Evolutionary conservation across 306 rosid genomes (phyloP).

Genomic region (Vicia sativa): DNA sequence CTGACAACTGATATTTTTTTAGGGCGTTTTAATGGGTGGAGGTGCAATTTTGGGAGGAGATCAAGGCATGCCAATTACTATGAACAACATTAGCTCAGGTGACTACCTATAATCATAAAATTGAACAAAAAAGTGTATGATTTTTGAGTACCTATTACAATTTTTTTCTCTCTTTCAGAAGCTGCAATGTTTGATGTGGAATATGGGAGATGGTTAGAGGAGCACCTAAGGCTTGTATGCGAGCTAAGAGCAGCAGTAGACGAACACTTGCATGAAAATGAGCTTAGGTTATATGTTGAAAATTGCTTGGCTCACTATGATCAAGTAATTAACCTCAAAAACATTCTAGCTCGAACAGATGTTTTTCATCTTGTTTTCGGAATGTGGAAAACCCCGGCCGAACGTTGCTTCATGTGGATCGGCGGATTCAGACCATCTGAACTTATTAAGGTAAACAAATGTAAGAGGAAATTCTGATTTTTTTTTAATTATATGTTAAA

Average conservation of each 20-base stretch:
- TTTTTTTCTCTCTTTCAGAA: constrained; percentile 39
- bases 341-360: constrained; percentile 73
- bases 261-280: constrained; percentile 80
- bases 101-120: neutral
- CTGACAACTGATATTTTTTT: constrained; percentile 21
- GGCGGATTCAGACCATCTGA: constrained; percentile 93
- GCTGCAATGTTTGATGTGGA: constrained; percentile 87
- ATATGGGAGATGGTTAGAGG: constrained; percentile 84
- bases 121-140: neutral
- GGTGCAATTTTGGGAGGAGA: constrained; percentile 70
- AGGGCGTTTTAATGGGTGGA: constrained; percentile 68
- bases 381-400: constrained; percentile 93
- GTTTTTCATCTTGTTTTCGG: constrained; percentile 85
- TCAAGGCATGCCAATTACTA: constrained; percentile 65
- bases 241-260: constrained; percentile 89
- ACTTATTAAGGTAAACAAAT: constrained; percentile 73
- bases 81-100: constrained; percentile 76
- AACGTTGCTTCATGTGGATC: constrained; percentile 95
- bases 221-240: constrained; percentile 71
- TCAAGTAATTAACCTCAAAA: constrained; percentile 68
- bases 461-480: constrained; percentile 2
- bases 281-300: constrained; percentile 74
- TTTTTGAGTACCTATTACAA: neutral
- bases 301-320: constrained; percentile 78
- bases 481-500: too few species aligned